phyloP scores from a whole-genome alignment of 768 basidiomycete species.

The Trichaptum fuscoviolaceum region DNA sequence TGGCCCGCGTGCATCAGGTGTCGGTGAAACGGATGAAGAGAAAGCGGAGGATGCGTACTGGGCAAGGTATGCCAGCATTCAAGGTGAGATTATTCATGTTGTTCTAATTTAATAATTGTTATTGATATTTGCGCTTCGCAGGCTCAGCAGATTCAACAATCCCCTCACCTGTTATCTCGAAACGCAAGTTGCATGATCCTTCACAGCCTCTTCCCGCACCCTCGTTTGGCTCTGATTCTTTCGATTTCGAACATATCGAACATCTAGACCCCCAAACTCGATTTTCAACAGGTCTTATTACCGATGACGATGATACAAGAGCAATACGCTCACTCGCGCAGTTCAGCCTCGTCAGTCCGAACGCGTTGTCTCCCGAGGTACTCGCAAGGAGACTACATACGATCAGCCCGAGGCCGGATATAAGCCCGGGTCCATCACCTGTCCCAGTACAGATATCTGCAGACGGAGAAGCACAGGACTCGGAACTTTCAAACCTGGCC shows the following conservation, averaged over 20 bases:
- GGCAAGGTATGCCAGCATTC: conserved; percentile 66
- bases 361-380: background rate
- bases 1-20: background rate
- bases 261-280: background rate
- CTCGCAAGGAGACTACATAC: background rate
- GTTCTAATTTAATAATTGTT: background rate
- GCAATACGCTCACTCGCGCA: background rate
- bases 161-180: conserved; percentile 40
- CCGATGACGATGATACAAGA: background rate
- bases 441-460: background rate
- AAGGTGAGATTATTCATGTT: conserved; percentile 41
- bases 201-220: conserved; percentile 13
- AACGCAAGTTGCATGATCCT: conserved; percentile 24
- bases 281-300: conserved; percentile 1
- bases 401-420: background rate
- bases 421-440: background rate
- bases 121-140: conserved; percentile 20
- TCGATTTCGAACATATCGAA: background rate
- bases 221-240: conserved; percentile 5
- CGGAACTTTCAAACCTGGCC: background rate
- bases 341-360: background rate
- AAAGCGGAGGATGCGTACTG: conserved; percentile 62
- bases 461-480: background rate
- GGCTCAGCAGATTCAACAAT: conserved; percentile 70
- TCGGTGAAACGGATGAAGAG: conserved; percentile 20